Percentiles rank a stretch among this genome's conserved stretches.
phyloP scores from a whole-genome alignment of 345 rosid species.

The Hypericum androsaemum region DNA sequence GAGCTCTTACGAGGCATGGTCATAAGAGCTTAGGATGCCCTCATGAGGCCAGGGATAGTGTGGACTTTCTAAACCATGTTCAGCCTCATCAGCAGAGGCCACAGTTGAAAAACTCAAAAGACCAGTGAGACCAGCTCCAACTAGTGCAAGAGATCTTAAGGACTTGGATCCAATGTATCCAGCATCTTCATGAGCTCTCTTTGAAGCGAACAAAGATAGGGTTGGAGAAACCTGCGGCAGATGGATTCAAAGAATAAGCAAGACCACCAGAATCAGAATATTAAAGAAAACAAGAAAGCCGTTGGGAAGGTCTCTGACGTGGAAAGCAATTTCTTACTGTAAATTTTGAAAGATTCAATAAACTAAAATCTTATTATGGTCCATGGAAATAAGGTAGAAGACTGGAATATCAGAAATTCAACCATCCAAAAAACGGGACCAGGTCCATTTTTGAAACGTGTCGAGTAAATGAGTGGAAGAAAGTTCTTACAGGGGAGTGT shows the following conservation, averaged over 20 bases:
- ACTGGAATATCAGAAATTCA: background rate
- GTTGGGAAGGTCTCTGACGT: background rate
- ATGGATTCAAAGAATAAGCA: constrained; percentile 12
- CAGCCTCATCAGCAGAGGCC: constrained; percentile 97
- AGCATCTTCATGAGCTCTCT: constrained; percentile 53
- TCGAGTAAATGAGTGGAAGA: background rate
- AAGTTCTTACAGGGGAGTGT: constrained; percentile 45
- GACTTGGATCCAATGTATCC: constrained; percentile 48
- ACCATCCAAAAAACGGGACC: background rate
- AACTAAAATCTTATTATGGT: too few species aligned
- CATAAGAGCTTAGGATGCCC: constrained; percentile 96
- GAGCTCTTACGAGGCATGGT: constrained; percentile 81
- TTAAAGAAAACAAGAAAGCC: background rate
- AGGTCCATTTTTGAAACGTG: background rate
- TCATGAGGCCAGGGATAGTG: constrained; percentile 97
- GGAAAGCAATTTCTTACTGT: background rate
- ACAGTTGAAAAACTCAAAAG: constrained; percentile 61
- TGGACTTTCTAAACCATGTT: constrained; percentile 78
- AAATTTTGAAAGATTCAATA: too few species aligned
- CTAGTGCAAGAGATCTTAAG: constrained; percentile 40
- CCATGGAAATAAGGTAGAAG: background rate
- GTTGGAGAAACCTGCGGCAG: constrained; percentile 49
- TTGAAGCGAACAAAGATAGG: constrained; percentile 48
- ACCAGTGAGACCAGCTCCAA: constrained; percentile 92
- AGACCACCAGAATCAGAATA: background rate